Conservation (phyloP, 1,139 yeast genomes). For the Spathaspora sp. region DNA sequence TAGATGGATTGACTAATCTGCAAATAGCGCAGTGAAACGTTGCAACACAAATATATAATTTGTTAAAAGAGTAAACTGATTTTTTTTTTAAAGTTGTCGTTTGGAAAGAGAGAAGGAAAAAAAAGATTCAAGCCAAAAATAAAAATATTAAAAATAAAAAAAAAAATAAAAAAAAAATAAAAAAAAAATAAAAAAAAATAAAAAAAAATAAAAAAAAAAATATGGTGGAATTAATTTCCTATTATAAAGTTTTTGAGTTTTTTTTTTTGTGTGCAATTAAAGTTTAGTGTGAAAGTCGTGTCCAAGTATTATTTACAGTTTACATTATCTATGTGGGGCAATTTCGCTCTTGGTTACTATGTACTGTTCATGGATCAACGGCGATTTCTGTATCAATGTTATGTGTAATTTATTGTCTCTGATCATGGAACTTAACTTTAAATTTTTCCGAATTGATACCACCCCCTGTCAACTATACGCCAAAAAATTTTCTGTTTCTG, state of each 20-base stretch:
- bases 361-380: too few relatives aligned
- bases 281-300: slow-evolving; percentile 1
- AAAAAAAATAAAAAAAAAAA: too few relatives aligned
- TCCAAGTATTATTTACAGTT: background rate
- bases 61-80: too few relatives aligned
- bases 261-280: background rate
- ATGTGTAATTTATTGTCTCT: background rate
- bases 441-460: background rate
- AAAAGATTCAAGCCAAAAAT: background rate
- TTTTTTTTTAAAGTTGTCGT: too few relatives aligned
- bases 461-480: background rate
- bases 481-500: background rate
- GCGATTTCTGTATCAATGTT: background rate
- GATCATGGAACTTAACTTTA: background rate
- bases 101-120: background rate
- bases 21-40: too few relatives aligned
- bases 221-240: background rate
- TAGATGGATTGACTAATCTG: too few relatives aligned
- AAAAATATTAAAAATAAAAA: background rate
- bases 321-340: background rate
- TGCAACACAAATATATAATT: too few relatives aligned
- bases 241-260: too few relatives aligned
- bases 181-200: too few relatives aligned
- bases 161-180: background rate
- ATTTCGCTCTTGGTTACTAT: background rate